Percentiles rank a stretch among this genome's conserved stretches.
Conservation (phyloP, 2,329 filamentous ascomycete species). For the Trichoderma semiorbis region DNA sequence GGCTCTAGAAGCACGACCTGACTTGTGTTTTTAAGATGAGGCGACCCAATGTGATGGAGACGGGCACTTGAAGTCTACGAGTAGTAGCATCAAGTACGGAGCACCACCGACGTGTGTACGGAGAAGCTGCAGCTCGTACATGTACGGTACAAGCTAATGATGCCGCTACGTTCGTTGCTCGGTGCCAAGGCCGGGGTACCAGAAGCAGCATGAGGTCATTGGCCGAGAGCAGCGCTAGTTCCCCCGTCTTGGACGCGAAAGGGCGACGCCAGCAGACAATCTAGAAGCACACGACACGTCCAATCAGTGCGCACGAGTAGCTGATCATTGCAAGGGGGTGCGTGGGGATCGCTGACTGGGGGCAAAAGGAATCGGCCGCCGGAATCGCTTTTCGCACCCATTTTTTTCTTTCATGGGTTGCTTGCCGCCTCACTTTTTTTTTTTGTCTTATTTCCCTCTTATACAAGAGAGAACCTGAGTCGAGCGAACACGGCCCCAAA, state of each 20-base stretch:
- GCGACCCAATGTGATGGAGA: background rate
- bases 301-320: background rate
- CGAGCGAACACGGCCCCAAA: background rate
- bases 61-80: background rate
- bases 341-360: background rate
- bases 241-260: constrained; percentile 4
- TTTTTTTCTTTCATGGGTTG: background rate
- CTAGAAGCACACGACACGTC: constrained; percentile 8
- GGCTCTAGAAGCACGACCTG: background rate
- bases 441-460: background rate
- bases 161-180: background rate
- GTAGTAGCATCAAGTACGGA: background rate
- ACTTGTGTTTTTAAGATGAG: background rate
- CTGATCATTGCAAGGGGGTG: constrained; percentile 6
- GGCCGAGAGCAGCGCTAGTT: background rate
- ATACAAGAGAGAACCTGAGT: background rate
- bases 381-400: background rate
- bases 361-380: background rate
- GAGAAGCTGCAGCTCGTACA: background rate
- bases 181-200: constrained; percentile 16
- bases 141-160: background rate
- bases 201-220: constrained; percentile 17
- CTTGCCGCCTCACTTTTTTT: background rate
- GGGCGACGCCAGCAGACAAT: constrained; percentile 14
- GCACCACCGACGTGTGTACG: background rate